Base-by-base conservation (phyloP, 2,329 filamentous ascomycete species). In the Xylaria sp. region DNA sequence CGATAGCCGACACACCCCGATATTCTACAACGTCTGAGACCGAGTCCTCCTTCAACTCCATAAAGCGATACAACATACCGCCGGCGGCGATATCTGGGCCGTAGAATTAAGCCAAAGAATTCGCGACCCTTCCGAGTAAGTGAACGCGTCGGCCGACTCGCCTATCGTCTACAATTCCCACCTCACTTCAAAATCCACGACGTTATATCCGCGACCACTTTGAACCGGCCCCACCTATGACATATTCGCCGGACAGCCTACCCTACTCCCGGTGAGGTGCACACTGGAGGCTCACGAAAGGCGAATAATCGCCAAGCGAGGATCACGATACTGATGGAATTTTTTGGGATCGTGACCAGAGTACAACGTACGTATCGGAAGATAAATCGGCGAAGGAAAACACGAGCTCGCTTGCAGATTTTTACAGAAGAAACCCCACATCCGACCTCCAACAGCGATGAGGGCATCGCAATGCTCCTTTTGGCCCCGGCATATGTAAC, bases 11-110 rank as follows among this genome's bases (percentile, higher is more conserved):
- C 42, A 54, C 30, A n/a, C 2, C 1, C 56, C 56, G 2, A 30
- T 18, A 13, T 58, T 58, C 50, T 58, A 47, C 11, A 10, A 58
- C 2, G 39, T 23, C 2, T 50, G 56, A 1, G 37, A 58, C 2
- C n/a, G 10, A 4, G 56, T 58, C 6, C 19, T 58, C 3, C 44
- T 58, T 1, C 56, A 51, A 11, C 50, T 58, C 2, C 56, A 58
- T 13, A 54, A 54, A n/a, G 56, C n/a, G 56, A 2, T 58, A 58
- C 30, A 53, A 42, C 9, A 54, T 58, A 23, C 56, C 56, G 1
- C 34, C 18, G n/a, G 56, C 56, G 13, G 50, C 39, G 1, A 13
- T 34, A 0, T n/a, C 7, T 54, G 2, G 56, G 56, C 2, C 11
- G 34, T 1, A 58, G n/a, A 58, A 23, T 13, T 58, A 2, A 39